Base-by-base conservation (phyloP, 2,329 filamentous ascomycete genomes). In the Sarocladiaceae sp. region DNA sequence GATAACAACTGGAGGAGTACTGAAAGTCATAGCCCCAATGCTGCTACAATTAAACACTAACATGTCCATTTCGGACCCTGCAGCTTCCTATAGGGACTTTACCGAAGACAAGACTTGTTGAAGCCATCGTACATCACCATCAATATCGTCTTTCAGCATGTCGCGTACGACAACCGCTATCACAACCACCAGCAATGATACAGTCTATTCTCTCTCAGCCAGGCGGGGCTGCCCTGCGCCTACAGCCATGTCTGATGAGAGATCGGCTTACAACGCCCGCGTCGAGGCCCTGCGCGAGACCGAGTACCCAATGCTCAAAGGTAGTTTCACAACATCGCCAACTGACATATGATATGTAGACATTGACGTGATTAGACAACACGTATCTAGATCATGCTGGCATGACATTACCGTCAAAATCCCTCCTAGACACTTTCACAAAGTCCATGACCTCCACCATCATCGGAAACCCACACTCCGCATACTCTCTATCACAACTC, bases 351-450 rank as follows among this genome's bases (percentile, higher is more conserved):
- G 6, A n/a, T n/a, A n/a, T n/a, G n/a, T n/a, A n/a, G n/a, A n/a
- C n/a, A n/a, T n/a, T n/a, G n/a, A n/a, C n/a, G n/a, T 37, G 11
- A 10, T 20, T 25, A 54, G 89, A 80, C 50, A 83, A 82, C 8
- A 77, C 85, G 42, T 97, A 97, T 66, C 84, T 97, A 53, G 93
- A 97, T 61, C 92, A 97, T 86, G 91, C 91, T 0, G 93, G 91
- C n/a, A 89, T 90, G n/a, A 93, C 92, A 0, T 75, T 88, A 1
- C 90, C 88, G 64, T 76, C 90, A 37, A 93, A 87, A 66, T 91
- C 88, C 25, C 71, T 94, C 20, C 84, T 97, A 66, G 87, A 93
- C 58, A 76, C 73, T 22, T 96, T 96, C 69, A 83, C 89, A 7
- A 67, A 72, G n/a, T 88, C 94, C 54, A 87, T 97, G 78, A 85